Evolutionary conservation across 208 protist genomes (phyloP).

Genomic region (Leishmania tarentolae): DNA sequence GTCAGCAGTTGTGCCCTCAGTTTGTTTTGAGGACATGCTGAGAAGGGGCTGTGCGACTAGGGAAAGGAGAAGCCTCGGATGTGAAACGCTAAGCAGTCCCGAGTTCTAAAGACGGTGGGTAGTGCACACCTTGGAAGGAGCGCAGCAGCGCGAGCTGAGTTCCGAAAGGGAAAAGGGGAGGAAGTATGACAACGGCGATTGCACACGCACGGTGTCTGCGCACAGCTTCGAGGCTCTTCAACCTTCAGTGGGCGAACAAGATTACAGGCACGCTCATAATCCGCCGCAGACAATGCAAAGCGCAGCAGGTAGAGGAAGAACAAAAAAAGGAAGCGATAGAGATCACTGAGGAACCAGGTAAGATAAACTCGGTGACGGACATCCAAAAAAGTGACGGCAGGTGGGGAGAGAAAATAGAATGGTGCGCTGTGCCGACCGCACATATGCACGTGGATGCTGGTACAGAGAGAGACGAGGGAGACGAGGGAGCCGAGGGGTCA

Average conservation of each 20-base stretch:
- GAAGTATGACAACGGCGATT: not conserved
- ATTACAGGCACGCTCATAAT: not conserved
- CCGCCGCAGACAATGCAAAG: constrained; percentile 1
- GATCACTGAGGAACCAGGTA: not conserved
- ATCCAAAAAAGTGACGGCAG: not conserved
- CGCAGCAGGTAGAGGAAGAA: not conserved
- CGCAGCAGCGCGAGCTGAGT: constrained; percentile 1
- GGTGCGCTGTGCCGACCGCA: not conserved
- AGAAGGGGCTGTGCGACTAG: not conserved
- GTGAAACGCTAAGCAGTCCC: not conserved
- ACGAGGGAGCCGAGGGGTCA: too few relatives aligned
- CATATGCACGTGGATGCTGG: not conserved
- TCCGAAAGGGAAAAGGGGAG: not conserved
- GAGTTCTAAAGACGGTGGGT: not conserved
- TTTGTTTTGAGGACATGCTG: constrained; percentile 2
- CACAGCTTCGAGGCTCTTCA: not conserved
- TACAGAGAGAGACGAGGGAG: not conserved
- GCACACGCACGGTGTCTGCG: not conserved
- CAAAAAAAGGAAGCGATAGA: not conserved
- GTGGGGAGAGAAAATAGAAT: not conserved
- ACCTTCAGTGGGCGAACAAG: not conserved
- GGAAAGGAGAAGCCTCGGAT: not conserved
- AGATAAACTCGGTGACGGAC: not conserved
- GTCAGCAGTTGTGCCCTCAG: not conserved
- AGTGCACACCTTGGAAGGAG: constrained; percentile 6